phyloP scores from a whole-genome alignment of 1,284 basidiomycete species.

The Erythrobasidium hasegawianum region DNA sequence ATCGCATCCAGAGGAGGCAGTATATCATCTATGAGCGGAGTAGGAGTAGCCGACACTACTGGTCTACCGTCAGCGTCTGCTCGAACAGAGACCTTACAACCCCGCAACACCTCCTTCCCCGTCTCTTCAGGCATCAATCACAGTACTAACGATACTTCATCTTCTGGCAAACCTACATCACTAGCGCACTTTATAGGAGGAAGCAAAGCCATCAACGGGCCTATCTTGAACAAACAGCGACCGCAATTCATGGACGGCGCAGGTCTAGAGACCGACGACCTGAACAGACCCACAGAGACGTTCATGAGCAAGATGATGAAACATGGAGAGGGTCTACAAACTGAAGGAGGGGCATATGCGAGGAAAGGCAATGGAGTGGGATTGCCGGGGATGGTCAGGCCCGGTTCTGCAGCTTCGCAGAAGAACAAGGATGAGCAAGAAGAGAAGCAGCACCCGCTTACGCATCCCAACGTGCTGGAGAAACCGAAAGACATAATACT shows the following conservation, averaged over 20 bases:
- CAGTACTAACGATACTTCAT: not conserved
- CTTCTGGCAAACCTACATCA: constrained; percentile 12
- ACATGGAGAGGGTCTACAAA: not conserved
- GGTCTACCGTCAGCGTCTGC: not conserved
- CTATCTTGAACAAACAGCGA: constrained; percentile 25
- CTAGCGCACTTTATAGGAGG: constrained; percentile 37
- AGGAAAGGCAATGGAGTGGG: constrained; percentile 8
- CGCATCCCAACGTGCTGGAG: not conserved
- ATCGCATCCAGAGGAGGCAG: not conserved
- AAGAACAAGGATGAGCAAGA: not conserved
- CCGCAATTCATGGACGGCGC: not conserved
- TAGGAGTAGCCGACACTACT: not conserved
- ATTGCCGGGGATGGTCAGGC: constrained; percentile 31
- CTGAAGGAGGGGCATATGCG: not conserved
- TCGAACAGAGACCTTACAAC: not conserved
- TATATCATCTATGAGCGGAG: not conserved
- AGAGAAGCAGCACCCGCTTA: not conserved
- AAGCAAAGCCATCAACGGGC: constrained; percentile 26
- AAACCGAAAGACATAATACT: not conserved
- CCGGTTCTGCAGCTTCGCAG: constrained; percentile 1
- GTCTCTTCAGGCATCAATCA: constrained; percentile 6
- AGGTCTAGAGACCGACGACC: not conserved
- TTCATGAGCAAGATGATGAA: constrained; percentile 5
- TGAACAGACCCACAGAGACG: not conserved
- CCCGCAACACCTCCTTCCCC: constrained; percentile 18